Evolutionary conservation across 2,329 filamentous ascomycete species (phyloP).

Genomic region (Akanthomyces uredinophilus): DNA sequence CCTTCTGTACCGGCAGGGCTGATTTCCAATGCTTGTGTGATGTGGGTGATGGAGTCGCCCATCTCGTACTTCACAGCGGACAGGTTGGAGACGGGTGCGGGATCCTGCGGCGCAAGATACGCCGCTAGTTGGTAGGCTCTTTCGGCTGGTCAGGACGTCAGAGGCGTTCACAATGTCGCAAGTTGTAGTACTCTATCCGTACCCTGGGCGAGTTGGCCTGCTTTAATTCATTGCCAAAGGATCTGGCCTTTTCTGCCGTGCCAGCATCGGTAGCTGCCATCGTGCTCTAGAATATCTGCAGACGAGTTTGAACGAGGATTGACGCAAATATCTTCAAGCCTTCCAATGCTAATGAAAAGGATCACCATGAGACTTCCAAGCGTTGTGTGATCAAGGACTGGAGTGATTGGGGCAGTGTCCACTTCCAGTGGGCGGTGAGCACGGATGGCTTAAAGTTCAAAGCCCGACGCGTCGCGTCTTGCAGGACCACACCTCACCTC

Average conservation of each 20-base stretch:
- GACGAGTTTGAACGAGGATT: not conserved
- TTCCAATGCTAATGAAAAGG: no score
- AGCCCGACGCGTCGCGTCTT: no score
- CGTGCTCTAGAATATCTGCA: not conserved
- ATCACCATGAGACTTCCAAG: no score
- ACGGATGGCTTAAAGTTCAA: no score
- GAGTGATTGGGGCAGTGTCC: no score
- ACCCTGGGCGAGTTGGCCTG: not conserved
- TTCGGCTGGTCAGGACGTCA: not conserved
- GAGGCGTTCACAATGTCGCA: not conserved
- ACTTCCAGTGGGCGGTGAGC: no score
- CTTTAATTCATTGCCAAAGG: not conserved
- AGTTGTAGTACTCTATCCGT: not conserved
- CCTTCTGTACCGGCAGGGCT: slow-evolving; percentile 1
- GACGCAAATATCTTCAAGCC: not conserved
- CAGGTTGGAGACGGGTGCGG: slow-evolving; percentile 7
- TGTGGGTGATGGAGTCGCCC: slow-evolving; percentile 17
- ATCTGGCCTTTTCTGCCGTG: not conserved
- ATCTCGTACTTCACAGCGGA: slow-evolving; percentile 12
- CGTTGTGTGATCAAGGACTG: no score
- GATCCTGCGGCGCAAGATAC: slow-evolving; percentile 3
- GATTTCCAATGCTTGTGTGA: slow-evolving; percentile 15
- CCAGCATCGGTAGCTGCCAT: not conserved
- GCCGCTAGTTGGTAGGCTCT: slow-evolving; percentile 9
- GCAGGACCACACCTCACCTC: no score